phyloP scores from a whole-genome alignment of 2,329 filamentous ascomycete genomes.

The Paecilomyces sp. region DNA sequence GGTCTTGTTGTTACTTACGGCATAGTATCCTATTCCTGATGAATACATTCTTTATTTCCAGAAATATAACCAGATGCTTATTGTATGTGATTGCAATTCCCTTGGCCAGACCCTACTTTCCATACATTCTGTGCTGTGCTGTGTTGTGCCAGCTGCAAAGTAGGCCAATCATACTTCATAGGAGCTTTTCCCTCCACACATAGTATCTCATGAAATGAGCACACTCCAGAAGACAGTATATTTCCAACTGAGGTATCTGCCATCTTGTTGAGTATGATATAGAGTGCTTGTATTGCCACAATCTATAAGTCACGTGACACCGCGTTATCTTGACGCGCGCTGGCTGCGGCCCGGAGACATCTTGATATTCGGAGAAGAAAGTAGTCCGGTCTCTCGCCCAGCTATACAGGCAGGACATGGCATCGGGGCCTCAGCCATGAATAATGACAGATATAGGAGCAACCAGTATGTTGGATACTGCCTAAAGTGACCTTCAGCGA shows the following conservation, averaged over 20 bases:
- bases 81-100: not conserved
- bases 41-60: not conserved
- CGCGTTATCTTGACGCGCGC: slow-evolving; percentile 3
- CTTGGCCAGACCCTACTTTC: not conserved
- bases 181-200: too few relatives aligned
- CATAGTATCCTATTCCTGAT: not conserved
- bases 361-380: not conserved
- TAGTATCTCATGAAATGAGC: not conserved
- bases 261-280: not conserved
- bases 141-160: too few relatives aligned
- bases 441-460: slow-evolving; percentile 31
- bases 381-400: not conserved
- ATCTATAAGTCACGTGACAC: slow-evolving; percentile 2
- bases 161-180: too few relatives aligned
- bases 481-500: slow-evolving; percentile 10
- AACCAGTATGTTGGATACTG: slow-evolving; percentile 22
- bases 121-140: not conserved
- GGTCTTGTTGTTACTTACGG: not conserved
- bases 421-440: slow-evolving; percentile 24
- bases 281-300: not conserved
- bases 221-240: not conserved
- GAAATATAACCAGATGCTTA: not conserved
- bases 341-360: not conserved
- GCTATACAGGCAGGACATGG: not conserved
- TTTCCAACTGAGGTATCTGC: not conserved